These are phyloP conservation scores for Catharanthus roseus DNA, from an alignment of 257 asterid genomes.

Conservation along the genomic window DNA sequence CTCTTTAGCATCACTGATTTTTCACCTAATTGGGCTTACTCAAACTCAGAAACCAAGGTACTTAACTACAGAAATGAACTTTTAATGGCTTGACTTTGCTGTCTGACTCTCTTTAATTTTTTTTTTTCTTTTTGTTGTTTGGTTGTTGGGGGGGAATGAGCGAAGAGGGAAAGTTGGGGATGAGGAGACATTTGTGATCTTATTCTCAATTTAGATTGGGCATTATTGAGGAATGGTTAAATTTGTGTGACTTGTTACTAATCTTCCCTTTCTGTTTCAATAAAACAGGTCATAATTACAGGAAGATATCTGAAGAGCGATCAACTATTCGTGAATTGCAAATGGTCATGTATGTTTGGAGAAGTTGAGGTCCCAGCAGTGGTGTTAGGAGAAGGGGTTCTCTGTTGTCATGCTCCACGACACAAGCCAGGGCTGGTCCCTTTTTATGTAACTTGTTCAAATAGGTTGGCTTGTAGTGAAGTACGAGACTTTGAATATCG, in stretches of 20 bases:
- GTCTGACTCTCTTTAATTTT: background rate
- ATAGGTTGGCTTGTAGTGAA: constrained; percentile 86
- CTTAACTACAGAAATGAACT: background rate
- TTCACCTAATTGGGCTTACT: constrained; percentile 69
- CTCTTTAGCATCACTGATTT: constrained; percentile 73
- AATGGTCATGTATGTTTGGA: constrained; percentile 92
- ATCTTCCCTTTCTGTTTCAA: constrained; percentile 8
- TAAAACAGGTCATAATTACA: constrained; percentile 53
- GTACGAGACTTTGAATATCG: constrained; percentile 74
- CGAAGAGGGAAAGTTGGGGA: too few species aligned
- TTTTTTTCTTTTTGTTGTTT: background rate
- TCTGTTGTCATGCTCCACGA: constrained; percentile 60
- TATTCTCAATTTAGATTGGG: background rate
- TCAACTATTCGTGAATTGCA: constrained; percentile 38
- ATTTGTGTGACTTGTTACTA: constrained; percentile 3
- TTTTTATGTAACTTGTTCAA: constrained; percentile 71
- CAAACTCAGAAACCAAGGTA: constrained; percentile 66
- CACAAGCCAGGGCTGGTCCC: constrained; percentile 67
- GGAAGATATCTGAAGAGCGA: constrained; percentile 66
- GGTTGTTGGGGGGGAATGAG: background rate
- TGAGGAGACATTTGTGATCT: background rate
- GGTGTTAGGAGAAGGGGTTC: constrained; percentile 60
- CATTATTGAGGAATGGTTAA: background rate
- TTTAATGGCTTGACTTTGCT: background rate
- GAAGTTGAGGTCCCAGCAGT: constrained; percentile 75